Conservation (phyloP, 2,329 filamentous ascomycete species). For the Paraconiothyrium sp. region DNA sequence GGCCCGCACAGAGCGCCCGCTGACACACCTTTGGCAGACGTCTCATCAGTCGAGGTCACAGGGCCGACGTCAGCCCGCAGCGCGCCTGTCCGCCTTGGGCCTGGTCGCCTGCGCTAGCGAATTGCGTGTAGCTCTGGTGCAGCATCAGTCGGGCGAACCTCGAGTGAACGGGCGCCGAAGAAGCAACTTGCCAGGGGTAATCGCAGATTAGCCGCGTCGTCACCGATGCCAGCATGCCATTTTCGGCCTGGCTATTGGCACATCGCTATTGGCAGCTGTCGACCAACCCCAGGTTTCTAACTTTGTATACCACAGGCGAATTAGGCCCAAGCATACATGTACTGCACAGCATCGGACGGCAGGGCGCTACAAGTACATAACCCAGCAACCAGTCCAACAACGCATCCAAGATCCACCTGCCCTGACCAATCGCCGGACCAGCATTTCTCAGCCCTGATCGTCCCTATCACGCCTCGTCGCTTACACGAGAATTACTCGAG, state of each 20-base stretch:
- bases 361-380: neutral
- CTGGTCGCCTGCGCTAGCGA: neutral
- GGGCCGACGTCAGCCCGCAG: neutral
- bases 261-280: no score
- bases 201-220: conserved; percentile 11
- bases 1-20: neutral
- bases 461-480: neutral
- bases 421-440: neutral
- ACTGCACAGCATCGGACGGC: neutral
- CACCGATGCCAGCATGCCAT: conserved; percentile 5
- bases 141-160: conserved; percentile 9
- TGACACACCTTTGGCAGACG: neutral
- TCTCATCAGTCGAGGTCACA: no score
- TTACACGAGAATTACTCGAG: neutral
- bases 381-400: neutral
- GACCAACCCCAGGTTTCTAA: neutral
- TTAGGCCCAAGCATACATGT: neutral
- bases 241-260: neutral
- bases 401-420: neutral
- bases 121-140: neutral
- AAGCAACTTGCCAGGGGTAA: conserved; percentile 9
- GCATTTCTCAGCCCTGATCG: conserved; percentile 11
- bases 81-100: neutral
- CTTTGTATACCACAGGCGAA: neutral
- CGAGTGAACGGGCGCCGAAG: conserved; percentile 15